Base-by-base conservation (phyloP, 805 yeast species). In the Scheffersomyces ergatensis region DNA sequence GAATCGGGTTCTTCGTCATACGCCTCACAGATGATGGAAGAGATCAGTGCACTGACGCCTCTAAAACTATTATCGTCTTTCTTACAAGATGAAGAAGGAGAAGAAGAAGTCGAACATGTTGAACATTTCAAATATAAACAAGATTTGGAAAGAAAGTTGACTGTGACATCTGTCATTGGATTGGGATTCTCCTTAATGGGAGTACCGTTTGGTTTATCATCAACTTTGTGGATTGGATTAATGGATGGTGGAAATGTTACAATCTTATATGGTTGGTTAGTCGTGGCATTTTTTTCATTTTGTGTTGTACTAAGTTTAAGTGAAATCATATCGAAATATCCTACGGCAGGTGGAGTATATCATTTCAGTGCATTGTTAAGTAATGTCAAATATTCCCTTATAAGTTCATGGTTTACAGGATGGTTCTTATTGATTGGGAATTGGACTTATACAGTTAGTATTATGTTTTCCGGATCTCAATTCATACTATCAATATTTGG, bases 111-210 rank as follows among this genome's bases (percentile, higher is more conserved):
- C 2, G 85, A 81, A 49, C 75, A 74, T 8, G 79, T 83, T 12
- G 89, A 84, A 47, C 85, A 81, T 51, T 83, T 85, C 67, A 78
- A 78, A 40, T 85, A 86, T 57, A 82, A 83, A 49, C 89, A 83
- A 55, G 85, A 82, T 34, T 64, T 86, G 44, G 80, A 78, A 44
- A 72, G 88, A 49, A 80, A 83, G 45, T 70, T 85, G 41, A 81
- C 87, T 0, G 82, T 83, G 9, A 67, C 80, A 1, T 82, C 90
- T 0, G 78, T 86, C 34, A 77, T 86, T 17, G 95, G 93, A 3
- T 64, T 86, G 18, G 92, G 93, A 0, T 85, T 86, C 56, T 80
- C 89, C 1, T 63, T 86, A 24, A 84, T 86, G 90, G 86, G 88
- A 32, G 90, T 88, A 0, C 92, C 90, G 0, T 74, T 85, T 50